Percentiles rank a stretch among this genome's conserved stretches.
These are phyloP conservation scores for Aristolochia californica DNA, from an alignment of 164 flowering plant genomes.

Conservation along the genomic window DNA sequence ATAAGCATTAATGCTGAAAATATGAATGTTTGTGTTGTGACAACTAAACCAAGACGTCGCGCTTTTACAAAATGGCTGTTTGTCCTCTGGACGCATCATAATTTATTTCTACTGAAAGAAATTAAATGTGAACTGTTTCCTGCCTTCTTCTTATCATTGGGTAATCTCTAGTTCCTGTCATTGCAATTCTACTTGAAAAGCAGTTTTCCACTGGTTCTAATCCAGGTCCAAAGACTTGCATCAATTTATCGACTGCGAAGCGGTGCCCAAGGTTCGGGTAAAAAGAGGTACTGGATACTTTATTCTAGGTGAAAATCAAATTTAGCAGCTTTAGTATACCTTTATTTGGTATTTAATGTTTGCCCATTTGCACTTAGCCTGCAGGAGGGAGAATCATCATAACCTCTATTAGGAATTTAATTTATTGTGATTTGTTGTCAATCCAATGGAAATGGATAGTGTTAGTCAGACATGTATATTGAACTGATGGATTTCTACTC, in stretches of 20 bases:
- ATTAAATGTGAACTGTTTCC: too few species aligned
- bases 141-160: background rate
- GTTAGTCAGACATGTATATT: background rate
- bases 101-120: too few species aligned
- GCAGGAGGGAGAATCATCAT: too few species aligned
- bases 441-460: too few species aligned
- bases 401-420: too few species aligned
- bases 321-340: background rate
- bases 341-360: background rate
- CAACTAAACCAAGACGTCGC: too few species aligned
- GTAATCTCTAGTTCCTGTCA: background rate
- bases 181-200: background rate
- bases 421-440: too few species aligned
- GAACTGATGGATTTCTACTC: background rate
- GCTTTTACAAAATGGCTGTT: background rate
- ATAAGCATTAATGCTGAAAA: background rate
- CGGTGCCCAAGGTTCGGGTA: constrained; percentile 71
- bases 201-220: background rate
- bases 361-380: background rate
- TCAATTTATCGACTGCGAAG: constrained; percentile 63
- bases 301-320: too few species aligned
- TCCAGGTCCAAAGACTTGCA: constrained; percentile 67
- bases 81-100: background rate
- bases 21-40: background rate
- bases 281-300: constrained; percentile 41